Evolutionary conservation across 2,329 filamentous ascomycete genomes (phyloP), one percentile per base, ranked within the genome.

Genomic region (Biscogniauxia marginata): DNA sequence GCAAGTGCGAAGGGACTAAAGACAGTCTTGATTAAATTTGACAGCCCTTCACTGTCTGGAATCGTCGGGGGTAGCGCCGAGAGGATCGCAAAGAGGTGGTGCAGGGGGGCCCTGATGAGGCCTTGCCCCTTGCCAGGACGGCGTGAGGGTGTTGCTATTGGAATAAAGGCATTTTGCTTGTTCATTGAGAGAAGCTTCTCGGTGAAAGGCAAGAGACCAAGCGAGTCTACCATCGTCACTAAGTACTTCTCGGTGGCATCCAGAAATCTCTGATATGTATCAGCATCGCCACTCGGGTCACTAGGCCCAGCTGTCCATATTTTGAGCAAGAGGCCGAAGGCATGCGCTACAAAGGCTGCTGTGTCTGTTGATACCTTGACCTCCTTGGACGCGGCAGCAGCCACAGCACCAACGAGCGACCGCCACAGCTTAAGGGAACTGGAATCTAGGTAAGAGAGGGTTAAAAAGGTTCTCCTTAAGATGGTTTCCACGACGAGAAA

Each of bases 351-450:
- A 56, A 93, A 93, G 58, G 86, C 83, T 67, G 90, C 89, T 1
- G 92, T 90, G 59, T 98, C 93, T 11, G 83, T 83, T 0, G 91
- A 92, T 6, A 93, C 87, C 65, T 93, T 96, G 64, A 99, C 88
- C 72, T 99, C 95, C 73, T 96, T 96, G 45, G 81, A 82, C 21
- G 87, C 87, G 43, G 89, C 89, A 49, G 83, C 81, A 2, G 85
- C 82, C 22, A 92, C 77, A 1, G 87, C 83, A 3, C 77, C 75
- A 46, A 90, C 77, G 11, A 91, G 76, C 1, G 81, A 77, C 23
- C 76, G 71, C 87, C 87, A 90, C 39, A 90, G 77, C 7, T 74
- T 76, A 49, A 73, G 77, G 0, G 76, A 69, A 8, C 73, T 64
- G 60, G 84, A 89, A 18, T 81, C 81, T 1, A 82, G 78, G 50